A percentile compares a stretch with the other conserved stretches of the same genome.
phyloP scores from a whole-genome alignment of 2,329 filamentous ascomycete genomes.

The Cucurbitaria berberidis region DNA sequence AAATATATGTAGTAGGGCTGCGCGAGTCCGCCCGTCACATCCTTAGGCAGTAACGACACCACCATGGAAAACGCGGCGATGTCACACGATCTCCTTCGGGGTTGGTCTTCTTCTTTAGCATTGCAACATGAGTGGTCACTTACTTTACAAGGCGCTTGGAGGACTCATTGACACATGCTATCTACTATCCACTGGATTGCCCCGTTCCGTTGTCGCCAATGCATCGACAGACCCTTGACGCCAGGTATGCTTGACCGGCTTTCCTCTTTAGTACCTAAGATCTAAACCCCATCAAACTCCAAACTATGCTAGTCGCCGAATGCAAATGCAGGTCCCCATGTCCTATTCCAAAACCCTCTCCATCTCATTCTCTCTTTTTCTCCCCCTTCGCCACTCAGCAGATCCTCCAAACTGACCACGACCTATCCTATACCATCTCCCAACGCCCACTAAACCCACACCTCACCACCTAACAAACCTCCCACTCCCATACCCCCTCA shows the following conservation, averaged over 20 bases:
- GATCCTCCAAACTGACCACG: too few relatives aligned
- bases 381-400: too few relatives aligned
- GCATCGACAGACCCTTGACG: too few relatives aligned
- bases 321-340: too few relatives aligned
- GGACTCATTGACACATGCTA: not conserved
- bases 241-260: not conserved
- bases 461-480: slow-evolving; percentile 1
- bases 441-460: too few relatives aligned
- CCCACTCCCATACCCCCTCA: not conserved
- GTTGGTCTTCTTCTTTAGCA: not conserved
- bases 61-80: not conserved
- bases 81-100: slow-evolving; percentile 4
- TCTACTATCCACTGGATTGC: not conserved
- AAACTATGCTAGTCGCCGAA: not conserved
- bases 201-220: not conserved
- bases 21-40: slow-evolving; percentile 3
- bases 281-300: not conserved
- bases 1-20: slow-evolving; percentile 16
- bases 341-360: not conserved
- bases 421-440: too few relatives aligned
- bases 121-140: not conserved
- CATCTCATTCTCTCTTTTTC: not conserved
- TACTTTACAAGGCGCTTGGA: not conserved
- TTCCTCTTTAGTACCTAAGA: not conserved
- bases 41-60: slow-evolving; percentile 11